Conservation (phyloP, 495 filamentous ascomycete genomes). For the Penicillium nucicola region DNA sequence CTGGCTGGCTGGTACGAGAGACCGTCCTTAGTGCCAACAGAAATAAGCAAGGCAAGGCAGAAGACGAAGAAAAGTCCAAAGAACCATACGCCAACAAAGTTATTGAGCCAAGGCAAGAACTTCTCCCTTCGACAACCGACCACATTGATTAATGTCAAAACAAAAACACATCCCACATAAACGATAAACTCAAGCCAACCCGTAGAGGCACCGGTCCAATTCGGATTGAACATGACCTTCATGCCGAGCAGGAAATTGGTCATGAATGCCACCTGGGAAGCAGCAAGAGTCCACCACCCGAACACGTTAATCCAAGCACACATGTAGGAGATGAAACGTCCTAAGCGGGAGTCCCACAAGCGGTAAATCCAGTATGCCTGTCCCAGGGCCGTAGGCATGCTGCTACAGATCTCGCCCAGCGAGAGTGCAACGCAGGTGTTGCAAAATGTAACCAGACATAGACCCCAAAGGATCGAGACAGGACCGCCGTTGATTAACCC, state of each 20-base stretch:
- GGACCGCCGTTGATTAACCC: constrained; percentile 44
- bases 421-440: constrained; percentile 45
- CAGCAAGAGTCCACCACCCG: constrained; percentile 47
- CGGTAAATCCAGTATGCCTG: constrained; percentile 45
- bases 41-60: constrained; percentile 40
- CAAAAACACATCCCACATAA: constrained; percentile 34
- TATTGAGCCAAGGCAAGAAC: constrained; percentile 41
- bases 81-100: constrained; percentile 45
- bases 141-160: constrained; percentile 40
- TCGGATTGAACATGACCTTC: constrained; percentile 40
- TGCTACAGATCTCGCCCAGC: constrained; percentile 43
- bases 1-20: constrained; percentile 38
- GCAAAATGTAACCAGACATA: constrained; percentile 38
- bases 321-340: constrained; percentile 42
- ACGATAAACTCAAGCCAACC: constrained; percentile 46
- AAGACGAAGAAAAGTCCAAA: constrained; percentile 41
- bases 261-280: constrained; percentile 47
- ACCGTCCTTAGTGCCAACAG: constrained; percentile 31
- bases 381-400: constrained; percentile 45
- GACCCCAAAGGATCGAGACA: constrained; percentile 47
- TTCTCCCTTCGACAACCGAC: constrained; percentile 38
- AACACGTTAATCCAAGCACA: constrained; percentile 50
- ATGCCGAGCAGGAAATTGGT: constrained; percentile 45
- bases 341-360: constrained; percentile 32
- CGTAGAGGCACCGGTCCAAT: constrained; percentile 33